Conservation (phyloP, 23 red algal species). For the Gracilaria gracilis region DNA sequence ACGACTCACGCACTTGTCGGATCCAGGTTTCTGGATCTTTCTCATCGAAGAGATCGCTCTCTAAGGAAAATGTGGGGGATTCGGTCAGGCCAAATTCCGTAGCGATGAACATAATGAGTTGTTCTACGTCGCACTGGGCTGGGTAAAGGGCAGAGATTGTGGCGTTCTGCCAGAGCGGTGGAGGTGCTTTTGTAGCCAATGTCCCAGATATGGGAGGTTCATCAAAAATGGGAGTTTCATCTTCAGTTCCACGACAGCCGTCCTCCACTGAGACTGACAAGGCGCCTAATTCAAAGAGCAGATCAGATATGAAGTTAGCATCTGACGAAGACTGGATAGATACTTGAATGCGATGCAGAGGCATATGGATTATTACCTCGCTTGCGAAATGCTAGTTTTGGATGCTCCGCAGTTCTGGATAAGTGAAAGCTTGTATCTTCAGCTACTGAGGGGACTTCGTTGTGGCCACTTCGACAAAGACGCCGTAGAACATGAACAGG, state of each 20-base stretch:
- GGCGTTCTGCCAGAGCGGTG: slow-evolving; percentile 43
- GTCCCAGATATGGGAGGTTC: slow-evolving; percentile 32
- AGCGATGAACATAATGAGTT: slow-evolving; percentile 47
- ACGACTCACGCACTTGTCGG: slow-evolving; percentile 55
- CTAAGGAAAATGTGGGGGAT: slow-evolving; percentile 33
- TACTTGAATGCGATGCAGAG: slow-evolving; percentile 25
- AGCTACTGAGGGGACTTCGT: too few relatives aligned
- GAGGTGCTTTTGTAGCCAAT: neutral
- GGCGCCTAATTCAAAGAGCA: slow-evolving; percentile 74
- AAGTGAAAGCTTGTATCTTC: neutral
- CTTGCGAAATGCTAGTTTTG: too few relatives aligned
- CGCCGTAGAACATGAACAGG: too few relatives aligned
- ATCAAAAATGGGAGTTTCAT: slow-evolving; percentile 49
- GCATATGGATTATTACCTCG: neutral
- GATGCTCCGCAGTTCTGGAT: neutral
- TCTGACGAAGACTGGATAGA: slow-evolving; percentile 2
- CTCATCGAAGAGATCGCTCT: slow-evolving; percentile 51
- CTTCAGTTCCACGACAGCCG: slow-evolving; percentile 21
- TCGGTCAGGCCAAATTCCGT: slow-evolving; percentile 43
- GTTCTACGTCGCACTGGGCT: slow-evolving; percentile 19
- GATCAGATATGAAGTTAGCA: slow-evolving; percentile 38
- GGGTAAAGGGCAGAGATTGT: slow-evolving; percentile 60
- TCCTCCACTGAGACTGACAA: slow-evolving; percentile 59
- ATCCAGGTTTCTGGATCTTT: slow-evolving; percentile 79
- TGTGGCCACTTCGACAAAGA: too few relatives aligned